Evolutionary conservation across 805 yeast genomes (phyloP), one percentile per base, ranked within the genome.

Genomic region (Millerozyma acaciae): DNA sequence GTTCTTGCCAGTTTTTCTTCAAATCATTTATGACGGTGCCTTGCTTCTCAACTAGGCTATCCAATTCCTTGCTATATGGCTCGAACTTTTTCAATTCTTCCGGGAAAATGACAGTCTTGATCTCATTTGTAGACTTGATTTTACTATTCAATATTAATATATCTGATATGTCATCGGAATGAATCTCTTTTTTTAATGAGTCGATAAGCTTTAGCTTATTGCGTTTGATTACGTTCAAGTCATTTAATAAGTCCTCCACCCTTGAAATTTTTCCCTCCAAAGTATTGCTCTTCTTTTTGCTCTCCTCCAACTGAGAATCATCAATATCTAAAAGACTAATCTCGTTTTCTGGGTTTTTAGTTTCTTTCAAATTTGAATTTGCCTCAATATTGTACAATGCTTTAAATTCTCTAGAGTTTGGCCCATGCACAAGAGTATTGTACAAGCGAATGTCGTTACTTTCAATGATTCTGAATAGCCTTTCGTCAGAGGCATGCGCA

Each of bases 111-210:
- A 62, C 57, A 7, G 70, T 62, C 42, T 69, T 70, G 38, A 77
- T 66, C 37, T 81, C 88, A 28, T 73, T 68, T 6, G 75, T 76
- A 4, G 76, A 62, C 23, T 70, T 72, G 27, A 74, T 70, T 39
- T 74, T 76, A 39, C 68, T 61, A 51, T 84, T 81, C 43, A 80
- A 63, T 6, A 90, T 73, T 20, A 90, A 65, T 8, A 80, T 65
- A 33, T 81, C 79, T 0, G 95, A 81, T 31, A 88, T 86, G 51
- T 90, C 97, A 58, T 90, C 97, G 9, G 71, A 68, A 47, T 80
- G 93, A 21, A 84, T 78, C 30, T 74, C 73, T 5, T 65, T 70
- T 50, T 87, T 87, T 48, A 90, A 66, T 31, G 79, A 85, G 2
- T 68, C 68, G 21, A 84, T 63, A 2, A 81, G 68, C 23, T 76